Evolutionary conservation across 495 filamentous ascomycete genomes (phyloP), one percentile per base, ranked within the genome.

Genomic region (Astrocystis sublimbata): DNA sequence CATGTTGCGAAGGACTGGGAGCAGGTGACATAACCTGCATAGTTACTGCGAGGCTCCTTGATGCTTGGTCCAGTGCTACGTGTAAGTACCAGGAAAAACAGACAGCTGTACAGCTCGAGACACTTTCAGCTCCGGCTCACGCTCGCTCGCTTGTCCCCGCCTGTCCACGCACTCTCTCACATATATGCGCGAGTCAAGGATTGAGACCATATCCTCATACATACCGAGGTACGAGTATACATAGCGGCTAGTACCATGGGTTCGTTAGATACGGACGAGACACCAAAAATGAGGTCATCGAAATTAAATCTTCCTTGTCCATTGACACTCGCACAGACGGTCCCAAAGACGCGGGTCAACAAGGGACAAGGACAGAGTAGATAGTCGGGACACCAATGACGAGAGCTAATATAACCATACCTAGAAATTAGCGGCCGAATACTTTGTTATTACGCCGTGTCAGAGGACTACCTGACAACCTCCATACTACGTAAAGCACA

Each of bases 321-420:
- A 24, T 58, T 50, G 43, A 40, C 21, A 40, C 49, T 4, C 40
- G 6, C 24, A 21, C 40, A 49, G 45, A 49, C 26, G 12, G 58
- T 61, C 36, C 58, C 58, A 21, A 21, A 45, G 15, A 35, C 58
- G 40, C 24, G 58, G 58, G 58, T 61, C 58, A 40, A 45, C 58
- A 28, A 45, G 47, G 47, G 33, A 46, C n/a, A n/a, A n/a, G n/a
- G n/a, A n/a, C n/a, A n/a, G n/a, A n/a, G n/a, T n/a, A n/a, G n/a
- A n/a, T n/a, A n/a, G n/a, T n/a, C n/a, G n/a, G n/a, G n/a, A n/a
- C n/a, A n/a, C n/a, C 23, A 35, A 17, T 13, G n/a, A 52, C 26
- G 23, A 52, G 15, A 15, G 30, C 47, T n/a, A 33, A 33, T n/a
- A n/a, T n/a, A n/a, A n/a, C n/a, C n/a, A n/a, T n/a, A n/a, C n/a